Evolutionary conservation across 371 early-diverging fungal species (phyloP).

Genomic region (Neoconidiobolus thromboides): DNA sequence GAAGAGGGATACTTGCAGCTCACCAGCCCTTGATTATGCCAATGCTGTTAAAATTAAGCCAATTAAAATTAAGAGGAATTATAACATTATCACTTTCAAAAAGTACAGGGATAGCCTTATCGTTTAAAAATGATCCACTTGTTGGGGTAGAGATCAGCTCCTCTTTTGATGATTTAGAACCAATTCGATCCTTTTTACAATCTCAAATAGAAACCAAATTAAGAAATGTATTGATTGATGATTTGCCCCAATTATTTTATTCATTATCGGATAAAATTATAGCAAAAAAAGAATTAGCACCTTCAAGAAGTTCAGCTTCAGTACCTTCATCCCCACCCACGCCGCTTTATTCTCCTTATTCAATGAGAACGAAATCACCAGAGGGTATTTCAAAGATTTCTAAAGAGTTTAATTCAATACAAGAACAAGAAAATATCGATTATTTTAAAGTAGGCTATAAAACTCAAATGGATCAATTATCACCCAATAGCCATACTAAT

Average conservation of each 20-base stretch:
- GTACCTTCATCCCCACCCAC: not conserved
- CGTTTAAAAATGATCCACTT: constrained; percentile 92
- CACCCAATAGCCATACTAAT: no score
- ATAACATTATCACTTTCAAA: constrained; percentile 84
- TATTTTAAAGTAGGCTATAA: no score
- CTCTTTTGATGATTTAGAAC: constrained; percentile 80
- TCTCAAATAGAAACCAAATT: constrained; percentile 78
- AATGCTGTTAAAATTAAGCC: constrained; percentile 78
- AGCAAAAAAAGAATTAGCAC: no score
- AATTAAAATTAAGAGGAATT: constrained; percentile 75
- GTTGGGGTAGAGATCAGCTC: constrained; percentile 80
- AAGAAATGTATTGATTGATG: constrained; percentile 73
- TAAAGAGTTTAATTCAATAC: no score
- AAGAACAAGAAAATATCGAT: no score
- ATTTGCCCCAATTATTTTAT: constrained; percentile 83
- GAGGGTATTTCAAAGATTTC: no score
- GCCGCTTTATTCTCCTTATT: no score
- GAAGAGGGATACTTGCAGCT: constrained; percentile 61
- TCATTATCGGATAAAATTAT: not conserved
- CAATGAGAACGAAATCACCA: no score
- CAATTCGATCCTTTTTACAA: constrained; percentile 71
- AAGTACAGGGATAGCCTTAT: constrained; percentile 79
- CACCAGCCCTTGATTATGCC: constrained; percentile 87
- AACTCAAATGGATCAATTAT: no score
- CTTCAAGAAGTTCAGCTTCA: not conserved